phyloP scores from a whole-genome alignment of 306 rosid species.

The Clitoria ternatea region DNA sequence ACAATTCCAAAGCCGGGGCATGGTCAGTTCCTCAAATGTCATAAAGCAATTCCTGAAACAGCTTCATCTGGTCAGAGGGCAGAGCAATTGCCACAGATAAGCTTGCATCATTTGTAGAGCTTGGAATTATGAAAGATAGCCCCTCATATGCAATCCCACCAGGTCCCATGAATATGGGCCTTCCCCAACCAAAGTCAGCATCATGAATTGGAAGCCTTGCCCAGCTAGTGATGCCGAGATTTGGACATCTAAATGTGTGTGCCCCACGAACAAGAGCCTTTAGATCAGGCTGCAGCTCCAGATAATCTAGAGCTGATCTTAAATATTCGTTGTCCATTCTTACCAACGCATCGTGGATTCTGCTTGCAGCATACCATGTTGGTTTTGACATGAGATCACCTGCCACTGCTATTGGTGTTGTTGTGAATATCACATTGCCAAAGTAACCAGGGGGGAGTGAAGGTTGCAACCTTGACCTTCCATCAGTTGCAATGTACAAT shows the following conservation, averaged over 20 bases:
- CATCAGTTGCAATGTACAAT: constrained; percentile 79
- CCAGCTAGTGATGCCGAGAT: constrained; percentile 94
- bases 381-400: constrained; percentile 70
- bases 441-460: constrained; percentile 80
- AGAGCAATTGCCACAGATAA: constrained; percentile 53
- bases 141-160: constrained; percentile 90
- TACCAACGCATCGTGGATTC: constrained; percentile 56
- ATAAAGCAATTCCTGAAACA: constrained; percentile 47
- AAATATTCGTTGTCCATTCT: constrained; percentile 71
- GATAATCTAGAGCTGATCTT: constrained; percentile 76
- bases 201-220: constrained; percentile 77
- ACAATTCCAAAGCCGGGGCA: background rate
- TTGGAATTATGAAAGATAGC: constrained; percentile 59
- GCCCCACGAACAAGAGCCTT: constrained; percentile 76
- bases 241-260: constrained; percentile 78
- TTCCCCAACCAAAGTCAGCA: constrained; percentile 97
- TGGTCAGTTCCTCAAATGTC: constrained; percentile 32
- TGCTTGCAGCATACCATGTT: constrained; percentile 72
- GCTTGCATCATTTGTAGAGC: constrained; percentile 61
- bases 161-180: constrained; percentile 95
- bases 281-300: constrained; percentile 82
- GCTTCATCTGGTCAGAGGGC: constrained; percentile 51
- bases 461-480: constrained; percentile 72
- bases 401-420: constrained; percentile 65
- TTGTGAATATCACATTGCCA: constrained; percentile 81